phyloP scores from a whole-genome alignment of 495 filamentous ascomycete species.

The Penicillium taxi region DNA sequence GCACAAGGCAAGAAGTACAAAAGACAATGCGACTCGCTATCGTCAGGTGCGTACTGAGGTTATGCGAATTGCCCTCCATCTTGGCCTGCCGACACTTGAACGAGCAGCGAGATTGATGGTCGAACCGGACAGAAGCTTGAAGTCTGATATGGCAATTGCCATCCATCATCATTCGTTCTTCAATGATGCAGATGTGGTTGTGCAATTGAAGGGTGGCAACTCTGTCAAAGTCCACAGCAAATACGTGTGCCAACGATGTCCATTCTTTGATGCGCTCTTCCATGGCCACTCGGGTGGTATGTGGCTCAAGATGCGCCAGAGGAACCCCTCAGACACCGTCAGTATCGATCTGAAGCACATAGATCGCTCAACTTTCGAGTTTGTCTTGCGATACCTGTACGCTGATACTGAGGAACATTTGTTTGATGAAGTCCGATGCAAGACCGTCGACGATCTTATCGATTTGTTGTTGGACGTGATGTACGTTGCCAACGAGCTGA shows the following conservation, averaged over 20 bases:
- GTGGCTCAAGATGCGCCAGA: slow-evolving; percentile 70
- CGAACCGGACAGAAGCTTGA: slow-evolving; percentile 52
- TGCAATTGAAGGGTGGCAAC: slow-evolving; percentile 68
- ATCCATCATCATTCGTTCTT: slow-evolving; percentile 61
- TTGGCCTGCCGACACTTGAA: slow-evolving; percentile 63
- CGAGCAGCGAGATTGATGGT: slow-evolving; percentile 66
- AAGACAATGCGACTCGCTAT: slow-evolving; percentile 56
- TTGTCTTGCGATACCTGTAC: slow-evolving; percentile 78
- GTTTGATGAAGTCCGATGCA: slow-evolving; percentile 67
- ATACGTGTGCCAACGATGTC: slow-evolving; percentile 74
- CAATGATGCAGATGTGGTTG: slow-evolving; percentile 61
- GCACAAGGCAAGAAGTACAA: slow-evolving; percentile 58
- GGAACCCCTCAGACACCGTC: slow-evolving; percentile 44
- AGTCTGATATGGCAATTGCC: slow-evolving; percentile 59
- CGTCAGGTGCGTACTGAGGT: slow-evolving; percentile 73
- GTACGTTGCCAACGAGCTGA: slow-evolving; percentile 83
- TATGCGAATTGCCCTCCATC: slow-evolving; percentile 63
- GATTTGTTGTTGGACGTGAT: slow-evolving; percentile 89
- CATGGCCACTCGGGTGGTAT: slow-evolving; percentile 71
- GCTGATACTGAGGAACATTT: slow-evolving; percentile 71
- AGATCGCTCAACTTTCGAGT: slow-evolving; percentile 57
- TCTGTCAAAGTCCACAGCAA: slow-evolving; percentile 62
- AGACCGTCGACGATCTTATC: slow-evolving; percentile 70
- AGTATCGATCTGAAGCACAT: slow-evolving; percentile 81
- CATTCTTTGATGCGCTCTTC: slow-evolving; percentile 88